Evolutionary conservation across 2,329 filamentous ascomycete species (phyloP).

Genomic region (Mycosphaerella arachidis): DNA sequence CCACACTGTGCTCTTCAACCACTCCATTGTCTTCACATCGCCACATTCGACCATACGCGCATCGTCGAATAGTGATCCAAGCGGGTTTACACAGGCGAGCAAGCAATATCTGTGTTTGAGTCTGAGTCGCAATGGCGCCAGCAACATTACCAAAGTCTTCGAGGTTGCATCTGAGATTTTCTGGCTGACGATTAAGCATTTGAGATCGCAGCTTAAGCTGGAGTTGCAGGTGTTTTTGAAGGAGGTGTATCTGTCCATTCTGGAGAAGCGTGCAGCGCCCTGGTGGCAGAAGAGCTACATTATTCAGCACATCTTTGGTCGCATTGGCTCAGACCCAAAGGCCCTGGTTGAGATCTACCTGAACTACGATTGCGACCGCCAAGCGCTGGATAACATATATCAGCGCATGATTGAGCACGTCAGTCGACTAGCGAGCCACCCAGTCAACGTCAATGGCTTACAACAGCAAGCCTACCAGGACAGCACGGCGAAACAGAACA

Average conservation of each 20-base stretch:
- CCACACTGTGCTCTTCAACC: slow-evolving; percentile 90
- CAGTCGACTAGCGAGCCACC: slow-evolving; percentile 76
- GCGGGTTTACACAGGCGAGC: slow-evolving; percentile 86
- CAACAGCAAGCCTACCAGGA: slow-evolving; percentile 89
- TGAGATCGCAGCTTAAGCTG: slow-evolving; percentile 95
- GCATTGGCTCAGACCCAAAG: slow-evolving; percentile 78
- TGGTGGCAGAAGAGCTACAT: slow-evolving; percentile 90
- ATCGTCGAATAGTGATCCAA: slow-evolving; percentile 81
- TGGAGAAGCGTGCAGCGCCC: slow-evolving; percentile 83
- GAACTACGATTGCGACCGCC: slow-evolving; percentile 96
- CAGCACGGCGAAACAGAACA: slow-evolving; percentile 53
- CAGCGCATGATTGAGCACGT: slow-evolving; percentile 91
- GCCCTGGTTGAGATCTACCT: slow-evolving; percentile 92
- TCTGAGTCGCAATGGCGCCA: slow-evolving; percentile 90
- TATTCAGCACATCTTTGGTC: slow-evolving; percentile 69
- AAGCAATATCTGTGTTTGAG: slow-evolving; percentile 96
- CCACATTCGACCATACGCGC: slow-evolving; percentile 88
- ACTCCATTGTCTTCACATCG: slow-evolving; percentile 84
- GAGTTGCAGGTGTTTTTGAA: slow-evolving; percentile 97
- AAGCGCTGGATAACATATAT: slow-evolving; percentile 91
- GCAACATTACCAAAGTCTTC: slow-evolving; percentile 85
- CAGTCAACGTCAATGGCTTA: slow-evolving; percentile 66
- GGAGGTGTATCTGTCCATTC: slow-evolving; percentile 88
- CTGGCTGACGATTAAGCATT: slow-evolving; percentile 91
- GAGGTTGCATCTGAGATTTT: slow-evolving; percentile 97